Evolutionary conservation across 768 basidiomycete species (phyloP).

Genomic region (Lentinula edodes): DNA sequence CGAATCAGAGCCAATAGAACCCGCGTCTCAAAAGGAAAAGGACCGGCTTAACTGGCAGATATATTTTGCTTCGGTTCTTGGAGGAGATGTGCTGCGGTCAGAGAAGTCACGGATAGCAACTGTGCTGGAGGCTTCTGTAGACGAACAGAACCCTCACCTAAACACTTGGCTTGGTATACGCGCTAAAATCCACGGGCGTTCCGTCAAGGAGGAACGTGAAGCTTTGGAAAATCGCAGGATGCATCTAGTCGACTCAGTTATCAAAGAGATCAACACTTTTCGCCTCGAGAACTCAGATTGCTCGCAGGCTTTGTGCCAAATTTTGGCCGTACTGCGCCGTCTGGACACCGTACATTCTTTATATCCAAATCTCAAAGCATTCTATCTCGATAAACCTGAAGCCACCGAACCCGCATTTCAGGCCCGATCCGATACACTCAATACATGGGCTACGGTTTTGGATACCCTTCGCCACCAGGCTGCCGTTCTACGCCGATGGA

Average conservation of each 20-base stretch:
- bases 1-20: slow-evolving; percentile 60
- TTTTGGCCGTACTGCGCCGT: slow-evolving; percentile 61
- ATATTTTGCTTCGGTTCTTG: slow-evolving; percentile 88
- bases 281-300: slow-evolving; percentile 43
- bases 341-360: slow-evolving; percentile 81
- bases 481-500: slow-evolving; percentile 82
- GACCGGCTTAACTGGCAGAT: slow-evolving; percentile 94
- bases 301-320: slow-evolving; percentile 51
- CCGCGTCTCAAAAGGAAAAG: slow-evolving; percentile 66
- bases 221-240: slow-evolving; percentile 79
- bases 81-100: slow-evolving; percentile 90
- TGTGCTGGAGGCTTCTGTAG: slow-evolving; percentile 62
- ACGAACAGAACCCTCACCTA: slow-evolving; percentile 62
- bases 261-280: slow-evolving; percentile 81
- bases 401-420: slow-evolving; percentile 64
- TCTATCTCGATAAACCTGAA: slow-evolving; percentile 72
- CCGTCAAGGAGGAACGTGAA: slow-evolving; percentile 77
- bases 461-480: slow-evolving; percentile 82
- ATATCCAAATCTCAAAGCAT: slow-evolving; percentile 79
- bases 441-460: slow-evolving; percentile 89
- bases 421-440: slow-evolving; percentile 82
- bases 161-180: slow-evolving; percentile 89
- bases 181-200: slow-evolving; percentile 76
- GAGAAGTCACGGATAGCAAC: slow-evolving; percentile 92
- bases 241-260: slow-evolving; percentile 73